These are phyloP conservation scores for Phytophthora pinifolia DNA, from an alignment of 352 stramenopile species.

Conservation along the genomic window DNA sequence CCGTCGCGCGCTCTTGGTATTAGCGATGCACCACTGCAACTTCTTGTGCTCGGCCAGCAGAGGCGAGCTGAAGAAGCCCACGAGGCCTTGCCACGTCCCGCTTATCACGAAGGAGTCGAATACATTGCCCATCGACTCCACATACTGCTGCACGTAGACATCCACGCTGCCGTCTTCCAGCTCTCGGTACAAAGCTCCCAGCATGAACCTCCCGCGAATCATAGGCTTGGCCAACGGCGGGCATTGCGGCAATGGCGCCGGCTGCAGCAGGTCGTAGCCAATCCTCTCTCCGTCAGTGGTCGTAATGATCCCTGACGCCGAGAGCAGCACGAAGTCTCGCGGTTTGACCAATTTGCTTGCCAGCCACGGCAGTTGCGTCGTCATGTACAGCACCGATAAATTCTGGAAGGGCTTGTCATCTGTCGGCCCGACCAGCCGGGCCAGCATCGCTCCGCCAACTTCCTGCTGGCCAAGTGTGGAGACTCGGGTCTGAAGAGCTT, in stretches of 20 bases:
- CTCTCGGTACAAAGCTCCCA: conserved; percentile 10
- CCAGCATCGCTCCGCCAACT: conserved; percentile 15
- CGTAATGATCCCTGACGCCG: conserved; percentile 24
- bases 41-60: conserved; percentile 11
- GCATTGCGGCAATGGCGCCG: conserved; percentile 24
- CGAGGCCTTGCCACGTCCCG: not conserved
- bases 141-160: conserved; percentile 14
- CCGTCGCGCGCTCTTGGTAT: not conserved
- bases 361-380: conserved; percentile 3
- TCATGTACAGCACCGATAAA: conserved; percentile 26
- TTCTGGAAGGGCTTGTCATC: conserved; percentile 27
- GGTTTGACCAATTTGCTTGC: conserved; percentile 19
- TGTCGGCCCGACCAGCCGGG: conserved; percentile 21
- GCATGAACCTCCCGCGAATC: conserved; percentile 11
- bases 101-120: conserved; percentile 1
- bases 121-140: conserved; percentile 1
- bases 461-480: not conserved
- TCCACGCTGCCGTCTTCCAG: conserved; percentile 5
- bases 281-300: conserved; percentile 19
- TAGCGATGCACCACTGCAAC: conserved; percentile 12
- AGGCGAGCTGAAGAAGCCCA: conserved; percentile 4
- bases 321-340: conserved; percentile 23
- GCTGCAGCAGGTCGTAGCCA: conserved; percentile 40
- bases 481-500: conserved; percentile 16
- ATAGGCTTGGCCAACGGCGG: conserved; percentile 4